phyloP scores from a whole-genome alignment of 2,329 filamentous ascomycete species.

The Xylariaceae sp. region DNA sequence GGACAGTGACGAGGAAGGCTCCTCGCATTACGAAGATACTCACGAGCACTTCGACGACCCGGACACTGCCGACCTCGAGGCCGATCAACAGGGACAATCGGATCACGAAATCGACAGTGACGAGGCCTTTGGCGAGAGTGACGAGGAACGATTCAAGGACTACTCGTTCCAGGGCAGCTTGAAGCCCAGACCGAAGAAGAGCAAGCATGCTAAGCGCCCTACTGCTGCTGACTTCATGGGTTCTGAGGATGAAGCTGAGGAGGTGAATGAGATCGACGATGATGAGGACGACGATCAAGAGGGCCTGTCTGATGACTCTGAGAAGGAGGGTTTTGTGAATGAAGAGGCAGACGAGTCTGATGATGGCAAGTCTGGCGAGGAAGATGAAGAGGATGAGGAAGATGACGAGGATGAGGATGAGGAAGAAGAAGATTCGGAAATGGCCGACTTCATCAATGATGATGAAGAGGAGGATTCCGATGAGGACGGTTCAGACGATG shows the following conservation, averaged over 20 bases:
- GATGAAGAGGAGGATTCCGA: slow-evolving; percentile 22
- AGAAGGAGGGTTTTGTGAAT: slow-evolving; percentile 14
- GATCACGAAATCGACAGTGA: slow-evolving; percentile 60
- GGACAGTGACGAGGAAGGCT: slow-evolving; percentile 39
- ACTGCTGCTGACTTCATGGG: slow-evolving; percentile 54
- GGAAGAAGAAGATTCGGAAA: slow-evolving; percentile 7
- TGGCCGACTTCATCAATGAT: slow-evolving; percentile 16
- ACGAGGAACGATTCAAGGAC: slow-evolving; percentile 73
- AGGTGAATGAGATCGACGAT: slow-evolving; percentile 15
- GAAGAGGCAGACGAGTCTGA: slow-evolving; percentile 20
- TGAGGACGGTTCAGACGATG: slow-evolving; percentile 25
- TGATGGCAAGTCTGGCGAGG: slow-evolving; percentile 11
- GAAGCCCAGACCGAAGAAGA: slow-evolving; percentile 39
- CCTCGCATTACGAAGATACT: slow-evolving; percentile 31
- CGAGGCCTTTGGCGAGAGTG: slow-evolving; percentile 73
- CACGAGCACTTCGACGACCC: slow-evolving; percentile 47
- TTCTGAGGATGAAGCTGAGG: slow-evolving; percentile 35
- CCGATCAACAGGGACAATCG: slow-evolving; percentile 44
- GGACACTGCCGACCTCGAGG: slow-evolving; percentile 49
- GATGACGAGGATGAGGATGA: slow-evolving; percentile 20
- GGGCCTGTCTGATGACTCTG: slow-evolving; percentile 16
- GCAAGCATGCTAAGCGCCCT: slow-evolving; percentile 36
- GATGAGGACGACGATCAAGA: slow-evolving; percentile 17
- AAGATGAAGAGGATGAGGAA: slow-evolving; percentile 1
- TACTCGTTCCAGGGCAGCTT: slow-evolving; percentile 61